A percentile compares a stretch with the other conserved stretches of the same genome.
Evolutionary conservation across 345 rosid genomes (phyloP).

Genomic region (Citrus australasica): DNA sequence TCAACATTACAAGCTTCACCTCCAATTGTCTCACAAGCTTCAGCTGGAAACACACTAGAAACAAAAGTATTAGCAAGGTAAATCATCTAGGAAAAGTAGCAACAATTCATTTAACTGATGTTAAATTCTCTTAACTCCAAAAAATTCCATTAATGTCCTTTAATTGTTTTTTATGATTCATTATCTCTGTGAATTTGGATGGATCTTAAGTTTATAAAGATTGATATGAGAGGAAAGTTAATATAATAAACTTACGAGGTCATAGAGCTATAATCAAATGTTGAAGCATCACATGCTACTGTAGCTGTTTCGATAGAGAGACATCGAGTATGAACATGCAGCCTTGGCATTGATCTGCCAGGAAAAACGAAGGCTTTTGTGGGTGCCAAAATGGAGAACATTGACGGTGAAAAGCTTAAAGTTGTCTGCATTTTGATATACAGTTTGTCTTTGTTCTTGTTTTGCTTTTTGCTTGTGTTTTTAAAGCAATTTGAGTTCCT

Average conservation of each 20-base stretch:
- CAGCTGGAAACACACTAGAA: slow-evolving; percentile 63
- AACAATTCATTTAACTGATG: background rate
- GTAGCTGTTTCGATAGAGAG: slow-evolving; percentile 26
- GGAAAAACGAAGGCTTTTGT: slow-evolving; percentile 25
- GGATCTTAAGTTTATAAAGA: too few species aligned
- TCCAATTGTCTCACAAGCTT: slow-evolving; percentile 64
- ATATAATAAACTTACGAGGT: slow-evolving; percentile 29
- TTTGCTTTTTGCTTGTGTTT: background rate
- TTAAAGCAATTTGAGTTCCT: background rate
- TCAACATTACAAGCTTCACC: slow-evolving; percentile 57
- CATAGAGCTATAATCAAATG: slow-evolving; percentile 48
- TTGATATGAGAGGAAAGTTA: background rate
- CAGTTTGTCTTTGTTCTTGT: background rate
- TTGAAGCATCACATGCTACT: slow-evolving; percentile 22
- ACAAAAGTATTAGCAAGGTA: background rate
- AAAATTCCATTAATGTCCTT: background rate
- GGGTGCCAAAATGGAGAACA: slow-evolving; percentile 10
- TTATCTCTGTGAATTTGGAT: background rate
- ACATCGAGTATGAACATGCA: slow-evolving; percentile 17
- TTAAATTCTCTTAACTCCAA: background rate
- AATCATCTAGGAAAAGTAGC: too few species aligned
- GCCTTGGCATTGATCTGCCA: slow-evolving; percentile 15
- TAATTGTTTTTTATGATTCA: background rate
- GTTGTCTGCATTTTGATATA: slow-evolving; percentile 36
- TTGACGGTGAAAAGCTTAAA: slow-evolving; percentile 25